A percentile compares a stretch with the other conserved stretches of the same genome.
Evolutionary conservation across 2,329 filamentous ascomycete species (phyloP).

Genomic region (Colletotrichum musicola): DNA sequence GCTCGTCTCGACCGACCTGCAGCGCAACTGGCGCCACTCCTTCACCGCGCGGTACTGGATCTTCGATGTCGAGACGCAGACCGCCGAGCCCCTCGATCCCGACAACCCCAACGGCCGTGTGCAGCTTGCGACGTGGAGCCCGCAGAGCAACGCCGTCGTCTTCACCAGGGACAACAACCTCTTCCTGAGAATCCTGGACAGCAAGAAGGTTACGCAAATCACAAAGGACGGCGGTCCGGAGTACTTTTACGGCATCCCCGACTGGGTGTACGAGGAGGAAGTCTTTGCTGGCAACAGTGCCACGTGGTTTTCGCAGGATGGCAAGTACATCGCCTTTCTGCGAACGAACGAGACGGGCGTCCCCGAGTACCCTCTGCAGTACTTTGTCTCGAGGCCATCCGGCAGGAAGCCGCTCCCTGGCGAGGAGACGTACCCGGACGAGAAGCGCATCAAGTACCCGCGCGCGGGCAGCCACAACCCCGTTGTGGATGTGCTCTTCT

Average conservation of each 20-base stretch:
- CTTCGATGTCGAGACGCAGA: slow-evolving; percentile 87
- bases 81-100: slow-evolving; percentile 81
- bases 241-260: slow-evolving; percentile 94
- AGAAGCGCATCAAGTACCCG: slow-evolving; percentile 94
- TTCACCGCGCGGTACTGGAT: slow-evolving; percentile 90
- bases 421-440: slow-evolving; percentile 90
- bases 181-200: slow-evolving; percentile 75
- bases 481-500: slow-evolving; percentile 88
- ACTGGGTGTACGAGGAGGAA: slow-evolving; percentile 93
- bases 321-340: slow-evolving; percentile 84
- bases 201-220: slow-evolving; percentile 74
- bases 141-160: slow-evolving; percentile 86
- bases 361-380: slow-evolving; percentile 92
- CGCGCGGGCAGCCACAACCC: slow-evolving; percentile 96
- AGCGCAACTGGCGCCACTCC: slow-evolving; percentile 91
- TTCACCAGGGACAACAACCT: slow-evolving; percentile 94
- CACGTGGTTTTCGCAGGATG: slow-evolving; percentile 89
- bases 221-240: slow-evolving; percentile 89
- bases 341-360: slow-evolving; percentile 91
- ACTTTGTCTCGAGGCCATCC: slow-evolving; percentile 89
- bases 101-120: slow-evolving; percentile 73
- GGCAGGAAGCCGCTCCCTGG: slow-evolving; percentile 75
- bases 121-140: slow-evolving; percentile 92
- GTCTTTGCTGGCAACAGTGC: slow-evolving; percentile 81
- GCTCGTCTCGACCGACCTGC: slow-evolving; percentile 78